Base-by-base conservation (phyloP, 2,329 filamentous ascomycete species). In the Akanthomyces lecanii region DNA sequence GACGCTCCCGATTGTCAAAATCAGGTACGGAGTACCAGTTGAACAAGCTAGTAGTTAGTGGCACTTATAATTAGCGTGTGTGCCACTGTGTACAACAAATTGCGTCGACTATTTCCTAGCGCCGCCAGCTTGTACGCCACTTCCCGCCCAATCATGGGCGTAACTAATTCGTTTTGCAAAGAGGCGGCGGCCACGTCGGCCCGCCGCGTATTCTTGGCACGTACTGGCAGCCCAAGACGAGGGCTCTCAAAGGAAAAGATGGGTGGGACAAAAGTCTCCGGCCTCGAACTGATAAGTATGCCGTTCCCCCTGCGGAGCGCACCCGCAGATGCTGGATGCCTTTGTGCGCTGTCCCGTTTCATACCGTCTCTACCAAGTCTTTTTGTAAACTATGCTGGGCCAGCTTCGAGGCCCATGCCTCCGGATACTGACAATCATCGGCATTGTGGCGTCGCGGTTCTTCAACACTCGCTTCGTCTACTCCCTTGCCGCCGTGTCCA, bases 391-490 rank as follows among this genome's bases (percentile, higher is more conserved):
- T 14, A 56, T 56, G 54, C 40, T 56, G 40, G 54, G 23, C 18
- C 54, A 56, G 30, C 5, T 56, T 45, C 40, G 40, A 33, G 54
- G 40, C 7, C 42, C 54, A 36, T 21, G 54, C 54, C 40, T 47
- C 40, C 40, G 54, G 33, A 21, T 56, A n/a, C 5, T 33, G 4
- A 10, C 54, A n/a, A 7, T 56, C 3, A 6, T 56, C 2, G 25
- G 23, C 6, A 21, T n/a, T n/a, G 1, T 60, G 18, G 28, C n/a
- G 1, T 60, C 57, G 5, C 23, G 36, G 7, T 44, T 53, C 25
- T 48, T 50, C 21, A 61, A 61, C 25, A 5, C 45, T 18, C 47
- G 48, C 2, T 45, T 61, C 12, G 57, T 42, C 57, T 61, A 42
- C n/a, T 16, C 57, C 1, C 21, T 61, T 25, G 57, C 57, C 11